Base-by-base conservation (phyloP, 371 early-diverging fungal genomes). In the Globomyces sp. region DNA sequence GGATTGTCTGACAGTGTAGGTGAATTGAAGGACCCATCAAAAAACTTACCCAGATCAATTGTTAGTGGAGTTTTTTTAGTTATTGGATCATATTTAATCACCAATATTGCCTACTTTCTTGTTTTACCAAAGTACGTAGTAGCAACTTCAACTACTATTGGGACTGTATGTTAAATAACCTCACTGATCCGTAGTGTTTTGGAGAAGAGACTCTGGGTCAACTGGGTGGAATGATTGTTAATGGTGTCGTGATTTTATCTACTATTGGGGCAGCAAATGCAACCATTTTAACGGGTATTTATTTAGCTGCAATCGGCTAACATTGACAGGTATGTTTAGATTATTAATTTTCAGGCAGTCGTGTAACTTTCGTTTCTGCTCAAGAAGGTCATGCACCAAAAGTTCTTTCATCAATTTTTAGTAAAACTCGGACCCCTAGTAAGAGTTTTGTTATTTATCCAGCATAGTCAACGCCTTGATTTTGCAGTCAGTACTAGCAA, bases 61-160 rank as follows among this genome's bases (percentile, higher is more conserved):
- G 72, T 77, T 37, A 75, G 75, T 1, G 85, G 88, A 0, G 86
- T 93, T n/a, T 83, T 86, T 1, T 75, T 89, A 24, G 92, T 93
- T 44, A 87, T 90, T 5, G 58, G 89, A 5, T 85, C 86, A 48
- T 96, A 95, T 70, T 68, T 94, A 9, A 70, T 92, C 49, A 86
- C 93, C 60, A 94, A 94, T 71, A 80, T 93, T 2, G 92, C 95
- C 1, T 95, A 91, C 70, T 87, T 90, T 63, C 86, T 90, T 1
- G 94, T 92, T 0, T 76, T 95, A 13, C 86, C 90, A 5, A 66
- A 66, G 10, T 11, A 62, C 2, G 47, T 68, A 1, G 50, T 74
- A 6, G 60, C 49, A 2, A 57, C 8, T 0, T 66, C 71, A 3
- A 68, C 69, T 4, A 66, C 74, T 24, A 63, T 74, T 1, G 74